phyloP scores from a whole-genome alignment of 352 stramenopile species.

The Phytophthora pistaciae region DNA sequence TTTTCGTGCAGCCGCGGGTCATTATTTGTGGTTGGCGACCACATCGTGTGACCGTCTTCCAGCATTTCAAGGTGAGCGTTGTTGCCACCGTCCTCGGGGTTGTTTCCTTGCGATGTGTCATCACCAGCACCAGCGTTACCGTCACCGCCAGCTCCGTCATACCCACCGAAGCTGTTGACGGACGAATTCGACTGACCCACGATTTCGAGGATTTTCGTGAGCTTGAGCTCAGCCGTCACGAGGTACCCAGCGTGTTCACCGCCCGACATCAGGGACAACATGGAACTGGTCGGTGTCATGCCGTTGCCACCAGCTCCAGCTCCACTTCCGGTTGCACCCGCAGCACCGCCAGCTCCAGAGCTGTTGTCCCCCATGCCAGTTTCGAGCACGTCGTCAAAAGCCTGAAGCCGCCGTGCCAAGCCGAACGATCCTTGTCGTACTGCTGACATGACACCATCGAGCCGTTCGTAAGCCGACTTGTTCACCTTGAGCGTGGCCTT shows the following conservation, averaged over 20 bases:
- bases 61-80: slow-evolving; percentile 45
- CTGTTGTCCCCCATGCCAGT: slow-evolving; percentile 20
- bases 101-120: slow-evolving; percentile 32
- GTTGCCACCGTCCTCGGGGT: slow-evolving; percentile 30
- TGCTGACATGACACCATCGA: slow-evolving; percentile 78
- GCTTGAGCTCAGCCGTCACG: slow-evolving; percentile 72
- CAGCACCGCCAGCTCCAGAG: slow-evolving; percentile 3
- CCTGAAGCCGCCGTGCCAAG: slow-evolving; percentile 66
- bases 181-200: slow-evolving; percentile 77
- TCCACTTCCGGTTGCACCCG: slow-evolving; percentile 9
- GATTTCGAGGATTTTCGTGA: slow-evolving; percentile 82
- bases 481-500: slow-evolving; percentile 81
- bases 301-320: neutral
- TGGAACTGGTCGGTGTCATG: slow-evolving; percentile 35
- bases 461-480: slow-evolving; percentile 76
- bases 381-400: slow-evolving; percentile 80
- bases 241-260: slow-evolving; percentile 69
- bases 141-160: slow-evolving; percentile 35
- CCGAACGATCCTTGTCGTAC: slow-evolving; percentile 82
- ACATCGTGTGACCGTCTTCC: slow-evolving; percentile 65
- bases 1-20: slow-evolving; percentile 80
- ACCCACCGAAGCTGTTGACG: slow-evolving; percentile 63
- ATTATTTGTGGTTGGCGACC: slow-evolving; percentile 76
- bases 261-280: slow-evolving; percentile 41
- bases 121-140: slow-evolving; percentile 40